Percentiles rank a stretch among this genome's conserved stretches.
phyloP scores from a whole-genome alignment of 805 yeast genomes.

The Saccharomycopsis oosterbeekiorum region DNA sequence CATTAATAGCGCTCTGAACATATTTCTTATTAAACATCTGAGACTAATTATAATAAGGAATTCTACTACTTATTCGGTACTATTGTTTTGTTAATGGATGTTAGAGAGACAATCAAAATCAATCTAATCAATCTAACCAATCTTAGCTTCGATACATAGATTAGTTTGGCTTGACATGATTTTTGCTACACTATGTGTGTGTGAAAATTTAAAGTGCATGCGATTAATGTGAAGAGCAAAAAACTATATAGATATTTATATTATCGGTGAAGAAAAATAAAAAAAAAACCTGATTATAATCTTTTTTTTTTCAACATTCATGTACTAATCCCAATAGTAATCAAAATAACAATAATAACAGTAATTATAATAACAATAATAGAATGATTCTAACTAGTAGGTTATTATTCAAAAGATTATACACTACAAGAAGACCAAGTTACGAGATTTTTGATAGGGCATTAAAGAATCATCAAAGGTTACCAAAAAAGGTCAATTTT shows the following conservation, averaged over 20 bases:
- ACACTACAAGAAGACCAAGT: constrained; percentile 15
- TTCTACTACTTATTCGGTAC: background rate
- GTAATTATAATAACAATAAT: background rate
- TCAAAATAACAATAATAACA: background rate
- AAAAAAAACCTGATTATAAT: too few relatives aligned
- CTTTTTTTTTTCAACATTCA: background rate
- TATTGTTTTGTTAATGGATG: too few relatives aligned
- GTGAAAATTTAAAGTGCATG: background rate
- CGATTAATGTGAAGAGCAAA: background rate
- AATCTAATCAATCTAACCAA: too few relatives aligned
- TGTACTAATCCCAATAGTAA: background rate
- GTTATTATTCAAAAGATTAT: background rate
- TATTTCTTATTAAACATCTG: background rate
- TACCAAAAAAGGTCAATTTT: constrained; percentile 31
- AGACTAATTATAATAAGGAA: background rate
- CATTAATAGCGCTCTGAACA: background rate
- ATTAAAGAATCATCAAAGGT: constrained; percentile 49
- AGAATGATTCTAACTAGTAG: background rate
- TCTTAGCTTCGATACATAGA: too few relatives aligned
- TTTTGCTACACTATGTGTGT: too few relatives aligned
- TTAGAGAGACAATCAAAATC: background rate
- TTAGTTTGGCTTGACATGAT: too few relatives aligned
- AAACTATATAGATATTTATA: background rate
- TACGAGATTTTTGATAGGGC: constrained; percentile 51
- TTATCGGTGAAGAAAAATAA: background rate